Evolutionary conservation across 2,329 filamentous ascomycete genomes (phyloP).

Genomic region (Fusarium neocosmosporiellum): DNA sequence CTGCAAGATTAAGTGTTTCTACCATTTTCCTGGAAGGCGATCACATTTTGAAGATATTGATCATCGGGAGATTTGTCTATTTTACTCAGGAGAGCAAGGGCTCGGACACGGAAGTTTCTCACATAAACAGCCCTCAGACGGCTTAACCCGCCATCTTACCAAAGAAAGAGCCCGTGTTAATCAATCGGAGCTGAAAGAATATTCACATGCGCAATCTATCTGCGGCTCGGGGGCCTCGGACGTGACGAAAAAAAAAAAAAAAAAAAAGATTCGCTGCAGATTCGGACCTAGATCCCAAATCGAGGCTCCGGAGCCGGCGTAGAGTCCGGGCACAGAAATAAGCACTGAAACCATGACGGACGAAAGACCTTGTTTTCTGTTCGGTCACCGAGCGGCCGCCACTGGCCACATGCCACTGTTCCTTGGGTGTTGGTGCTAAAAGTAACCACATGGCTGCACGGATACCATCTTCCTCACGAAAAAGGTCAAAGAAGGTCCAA

Average conservation of each 20-base stretch:
- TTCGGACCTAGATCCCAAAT: neutral
- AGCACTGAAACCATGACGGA: conserved; percentile 14
- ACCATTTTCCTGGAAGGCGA: neutral
- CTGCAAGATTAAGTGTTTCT: neutral
- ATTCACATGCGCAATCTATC: neutral
- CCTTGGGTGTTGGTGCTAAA: conserved; percentile 6
- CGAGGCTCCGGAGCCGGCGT: neutral
- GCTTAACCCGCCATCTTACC: neutral
- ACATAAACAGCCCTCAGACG: neutral
- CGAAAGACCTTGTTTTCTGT: neutral
- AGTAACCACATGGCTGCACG: conserved; percentile 36
- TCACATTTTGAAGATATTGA: neutral
- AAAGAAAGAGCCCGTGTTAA: neutral
- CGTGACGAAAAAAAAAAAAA: neutral
- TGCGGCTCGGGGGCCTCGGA: neutral
- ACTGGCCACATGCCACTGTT: neutral
- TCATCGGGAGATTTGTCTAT: neutral
- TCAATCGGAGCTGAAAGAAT: neutral
- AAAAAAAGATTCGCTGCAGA: neutral
- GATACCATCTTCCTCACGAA: neutral
- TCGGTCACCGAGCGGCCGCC: neutral
- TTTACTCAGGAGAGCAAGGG: neutral
- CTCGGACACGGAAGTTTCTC: neutral
- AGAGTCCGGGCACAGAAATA: neutral
- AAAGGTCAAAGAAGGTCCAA: neutral